Evolutionary conservation across 2,329 filamentous ascomycete genomes (phyloP).

Genomic region (Chaetomiaceae sp.): DNA sequence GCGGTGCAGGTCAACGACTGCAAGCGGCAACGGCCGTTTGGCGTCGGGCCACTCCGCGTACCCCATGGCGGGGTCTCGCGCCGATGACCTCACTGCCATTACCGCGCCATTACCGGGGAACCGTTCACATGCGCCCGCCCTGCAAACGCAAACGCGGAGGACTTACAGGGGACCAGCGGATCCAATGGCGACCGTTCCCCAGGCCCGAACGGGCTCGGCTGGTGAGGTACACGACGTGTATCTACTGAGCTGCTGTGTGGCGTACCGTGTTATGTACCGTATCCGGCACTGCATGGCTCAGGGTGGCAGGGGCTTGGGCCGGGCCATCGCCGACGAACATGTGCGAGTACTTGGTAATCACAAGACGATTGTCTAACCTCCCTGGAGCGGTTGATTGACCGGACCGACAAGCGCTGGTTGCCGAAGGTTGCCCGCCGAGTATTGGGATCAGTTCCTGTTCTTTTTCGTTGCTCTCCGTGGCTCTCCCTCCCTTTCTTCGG

Average conservation of each 20-base stretch:
- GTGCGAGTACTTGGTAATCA: too few species aligned
- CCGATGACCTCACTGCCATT: constrained; percentile 17
- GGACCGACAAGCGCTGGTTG: not conserved
- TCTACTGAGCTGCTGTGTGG: too few species aligned
- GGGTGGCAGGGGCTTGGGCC: too few species aligned
- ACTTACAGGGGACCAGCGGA: not conserved
- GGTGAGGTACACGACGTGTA: too few species aligned
- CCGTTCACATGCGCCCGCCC: constrained; percentile 14
- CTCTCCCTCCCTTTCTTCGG: constrained; percentile 5
- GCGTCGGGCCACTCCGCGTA: too few species aligned
- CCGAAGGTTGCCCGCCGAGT: constrained; percentile 4
- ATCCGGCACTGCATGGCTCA: too few species aligned
- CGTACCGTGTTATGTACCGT: too few species aligned
- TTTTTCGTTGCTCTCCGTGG: constrained; percentile 18
- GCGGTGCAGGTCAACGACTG: too few species aligned
- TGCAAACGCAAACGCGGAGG: not conserved
- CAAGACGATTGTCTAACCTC: too few species aligned
- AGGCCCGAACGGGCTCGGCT: constrained; percentile 13
- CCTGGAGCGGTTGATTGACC: too few species aligned
- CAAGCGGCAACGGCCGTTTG: not conserved
- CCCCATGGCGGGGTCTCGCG: constrained; percentile 12
- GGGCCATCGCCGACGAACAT: too few species aligned
- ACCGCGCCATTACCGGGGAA: not conserved
- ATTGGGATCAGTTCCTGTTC: constrained; percentile 10
- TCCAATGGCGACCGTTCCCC: constrained; percentile 11